Conservation (phyloP, 495 filamentous ascomycete species). For the Trichoderma parareesei region DNA sequence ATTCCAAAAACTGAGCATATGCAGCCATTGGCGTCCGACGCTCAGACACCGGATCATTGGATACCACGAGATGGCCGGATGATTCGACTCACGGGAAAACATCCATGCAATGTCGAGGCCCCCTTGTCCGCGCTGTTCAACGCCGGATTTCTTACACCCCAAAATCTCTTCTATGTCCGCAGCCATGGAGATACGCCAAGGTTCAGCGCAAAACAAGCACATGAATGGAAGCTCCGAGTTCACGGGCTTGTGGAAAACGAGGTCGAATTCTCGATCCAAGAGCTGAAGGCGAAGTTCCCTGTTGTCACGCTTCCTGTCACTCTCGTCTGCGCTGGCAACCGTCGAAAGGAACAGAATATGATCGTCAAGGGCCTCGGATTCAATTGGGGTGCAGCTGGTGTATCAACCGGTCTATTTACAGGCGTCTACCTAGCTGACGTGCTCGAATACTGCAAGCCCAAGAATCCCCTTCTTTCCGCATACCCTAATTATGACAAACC, state of each 20-base stretch:
- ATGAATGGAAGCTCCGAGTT: slow-evolving; percentile 76
- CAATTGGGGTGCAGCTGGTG: slow-evolving; percentile 86
- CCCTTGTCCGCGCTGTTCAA: slow-evolving; percentile 74
- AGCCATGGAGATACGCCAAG: slow-evolving; percentile 86
- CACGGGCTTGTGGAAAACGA: slow-evolving; percentile 82
- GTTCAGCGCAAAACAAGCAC: slow-evolving; percentile 63
- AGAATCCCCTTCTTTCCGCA: slow-evolving; percentile 31
- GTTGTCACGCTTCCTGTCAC: slow-evolving; percentile 85
- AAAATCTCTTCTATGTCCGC: slow-evolving; percentile 92
- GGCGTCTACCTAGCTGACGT: slow-evolving; percentile 72
- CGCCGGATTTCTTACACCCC: slow-evolving; percentile 81
- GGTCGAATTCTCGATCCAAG: slow-evolving; percentile 60
- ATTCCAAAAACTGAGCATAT: not conserved
- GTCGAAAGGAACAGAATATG: slow-evolving; percentile 89
- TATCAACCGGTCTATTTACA: slow-evolving; percentile 87
- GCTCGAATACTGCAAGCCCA: slow-evolving; percentile 58
- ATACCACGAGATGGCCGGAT: slow-evolving; percentile 52
- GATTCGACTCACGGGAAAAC: slow-evolving; percentile 81
- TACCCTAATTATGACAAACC: not conserved
- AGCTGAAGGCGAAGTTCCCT: slow-evolving; percentile 68
- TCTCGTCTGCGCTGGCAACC: slow-evolving; percentile 88
- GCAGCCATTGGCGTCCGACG: not conserved
- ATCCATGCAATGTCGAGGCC: slow-evolving; percentile 92
- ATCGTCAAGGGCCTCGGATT: slow-evolving; percentile 92
- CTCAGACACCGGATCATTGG: slow-evolving; percentile 9